Conservation (phyloP, 106 monocot species). For the Allium sativum region DNA sequence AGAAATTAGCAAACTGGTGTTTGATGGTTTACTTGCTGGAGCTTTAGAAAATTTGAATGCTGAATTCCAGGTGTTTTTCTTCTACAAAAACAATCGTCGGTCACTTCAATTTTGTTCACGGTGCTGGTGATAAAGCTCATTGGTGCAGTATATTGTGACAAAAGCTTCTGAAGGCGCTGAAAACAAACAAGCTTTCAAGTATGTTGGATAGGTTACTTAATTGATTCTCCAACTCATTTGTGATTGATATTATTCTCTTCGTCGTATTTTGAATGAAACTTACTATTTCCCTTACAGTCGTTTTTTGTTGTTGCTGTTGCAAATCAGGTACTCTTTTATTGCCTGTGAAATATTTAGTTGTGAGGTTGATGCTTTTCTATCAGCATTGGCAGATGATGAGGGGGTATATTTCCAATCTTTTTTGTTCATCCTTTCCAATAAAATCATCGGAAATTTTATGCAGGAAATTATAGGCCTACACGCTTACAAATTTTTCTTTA, state of each 20-base stretch:
- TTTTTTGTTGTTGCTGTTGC: slow-evolving; percentile 1
- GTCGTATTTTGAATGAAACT: neutral
- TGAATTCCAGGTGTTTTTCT: too few relatives aligned
- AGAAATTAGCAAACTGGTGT: slow-evolving; percentile 28
- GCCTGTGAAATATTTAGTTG: slow-evolving; percentile 77
- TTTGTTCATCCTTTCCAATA: neutral
- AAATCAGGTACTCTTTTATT: slow-evolving; percentile 63
- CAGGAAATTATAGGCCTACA: slow-evolving; percentile 2
- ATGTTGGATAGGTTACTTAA: slow-evolving; percentile 2
- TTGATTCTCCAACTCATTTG: neutral
- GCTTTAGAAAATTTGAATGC: slow-evolving; percentile 8
- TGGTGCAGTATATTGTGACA: slow-evolving; percentile 73
- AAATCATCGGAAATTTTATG: slow-evolving; percentile 2
- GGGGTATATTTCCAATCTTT: slow-evolving; percentile 29
- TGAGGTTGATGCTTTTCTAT: slow-evolving; percentile 64
- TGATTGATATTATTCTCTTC: neutral
- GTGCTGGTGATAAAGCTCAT: slow-evolving; percentile 35
- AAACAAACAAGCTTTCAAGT: slow-evolving; percentile 62
- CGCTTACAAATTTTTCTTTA: slow-evolving; percentile 3
- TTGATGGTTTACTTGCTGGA: slow-evolving; percentile 45
- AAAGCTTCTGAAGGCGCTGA: slow-evolving; percentile 66
- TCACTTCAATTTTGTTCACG: too few relatives aligned
- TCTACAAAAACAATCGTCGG: too few relatives aligned
- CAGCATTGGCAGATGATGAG: slow-evolving; percentile 69
- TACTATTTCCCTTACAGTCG: slow-evolving; percentile 3